Conservation (phyloP, 2,329 filamentous ascomycete genomes). For the Ceratocystis ficicola region DNA sequence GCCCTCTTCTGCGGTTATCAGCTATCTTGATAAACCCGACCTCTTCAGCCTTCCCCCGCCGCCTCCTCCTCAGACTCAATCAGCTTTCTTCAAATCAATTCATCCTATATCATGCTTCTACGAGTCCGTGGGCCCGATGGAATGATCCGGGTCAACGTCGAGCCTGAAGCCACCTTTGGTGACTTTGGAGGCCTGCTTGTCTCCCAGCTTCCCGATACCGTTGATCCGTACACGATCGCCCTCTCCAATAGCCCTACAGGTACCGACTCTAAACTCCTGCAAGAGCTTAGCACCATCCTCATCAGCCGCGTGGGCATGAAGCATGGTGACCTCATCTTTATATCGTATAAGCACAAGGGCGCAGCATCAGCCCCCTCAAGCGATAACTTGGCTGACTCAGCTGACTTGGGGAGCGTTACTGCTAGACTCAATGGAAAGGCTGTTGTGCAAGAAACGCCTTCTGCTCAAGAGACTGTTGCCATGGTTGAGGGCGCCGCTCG, state of each 20-base stretch:
- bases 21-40: not conserved
- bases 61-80: not conserved
- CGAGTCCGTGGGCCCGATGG: conserved; percentile 85
- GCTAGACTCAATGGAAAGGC: conserved; percentile 69
- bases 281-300: conserved; percentile 44
- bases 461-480: conserved; percentile 49
- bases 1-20: no score
- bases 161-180: conserved; percentile 60
- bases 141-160: conserved; percentile 73
- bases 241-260: conserved; percentile 50
- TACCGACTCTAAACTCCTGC: conserved; percentile 46
- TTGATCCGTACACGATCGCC: conserved; percentile 47
- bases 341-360: conserved; percentile 55
- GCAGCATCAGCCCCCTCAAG: conserved; percentile 28
- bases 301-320: conserved; percentile 49
- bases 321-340: conserved; percentile 85
- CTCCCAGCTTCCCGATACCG: conserved; percentile 46
- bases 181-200: conserved; percentile 46
- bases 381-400: not conserved
- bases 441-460: conserved; percentile 55
- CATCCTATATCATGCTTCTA: conserved; percentile 53
- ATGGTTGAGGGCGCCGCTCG: conserved; percentile 47
- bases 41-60: not conserved
- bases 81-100: no score
- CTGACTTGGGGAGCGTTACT: conserved; percentile 32